These are phyloP conservation scores for Cucurbitaria berberidis DNA, from an alignment of 2,329 filamentous ascomycete species.

Conservation along the genomic window DNA sequence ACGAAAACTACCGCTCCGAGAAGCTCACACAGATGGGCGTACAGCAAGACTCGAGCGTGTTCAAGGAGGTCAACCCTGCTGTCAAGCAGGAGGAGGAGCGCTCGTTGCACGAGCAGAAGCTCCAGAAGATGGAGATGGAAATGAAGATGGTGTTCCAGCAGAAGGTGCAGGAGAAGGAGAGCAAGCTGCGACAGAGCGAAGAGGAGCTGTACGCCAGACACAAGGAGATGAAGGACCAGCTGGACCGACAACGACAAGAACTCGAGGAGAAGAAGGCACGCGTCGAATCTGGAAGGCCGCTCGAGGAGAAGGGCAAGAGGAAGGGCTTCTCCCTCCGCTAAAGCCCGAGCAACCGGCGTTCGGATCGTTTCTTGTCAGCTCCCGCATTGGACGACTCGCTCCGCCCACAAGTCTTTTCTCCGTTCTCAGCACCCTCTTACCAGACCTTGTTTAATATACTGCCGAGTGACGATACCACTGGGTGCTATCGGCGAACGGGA, in stretches of 20 bases:
- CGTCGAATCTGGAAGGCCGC: constrained; percentile 90
- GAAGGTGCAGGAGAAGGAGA: constrained; percentile 99
- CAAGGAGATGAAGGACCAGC: constrained; percentile 99
- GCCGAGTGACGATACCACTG: constrained; percentile 49
- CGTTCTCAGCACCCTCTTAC: constrained; percentile 47
- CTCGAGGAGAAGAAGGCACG: constrained; percentile 98
- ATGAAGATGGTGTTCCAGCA: constrained; percentile 99
- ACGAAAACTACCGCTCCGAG: constrained; percentile 99
- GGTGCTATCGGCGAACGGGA: constrained; percentile 47
- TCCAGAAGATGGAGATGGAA: constrained; percentile 99
- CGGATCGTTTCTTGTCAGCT: constrained; percentile 11
- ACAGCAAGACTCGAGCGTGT: constrained; percentile 96
- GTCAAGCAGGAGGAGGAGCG: constrained; percentile 99
- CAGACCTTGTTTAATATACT: constrained; percentile 51
- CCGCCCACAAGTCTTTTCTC: constrained; percentile 40
- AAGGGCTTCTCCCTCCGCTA: constrained; percentile 99
- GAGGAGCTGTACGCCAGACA: constrained; percentile 98
- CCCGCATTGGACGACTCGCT: constrained; percentile 29
- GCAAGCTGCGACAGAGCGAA: constrained; percentile 98
- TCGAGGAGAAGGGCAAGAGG: constrained; percentile 98
- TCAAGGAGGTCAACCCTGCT: constrained; percentile 99
- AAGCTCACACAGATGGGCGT: constrained; percentile 99
- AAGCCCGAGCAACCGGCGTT: constrained; percentile 21
- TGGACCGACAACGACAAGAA: constrained; percentile 92
- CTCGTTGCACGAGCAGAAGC: constrained; percentile 97